Percentiles rank a stretch among this genome's conserved stretches.
phyloP scores from a whole-genome alignment of 768 basidiomycete species.

The Pleurotus salmoneostramineus region DNA sequence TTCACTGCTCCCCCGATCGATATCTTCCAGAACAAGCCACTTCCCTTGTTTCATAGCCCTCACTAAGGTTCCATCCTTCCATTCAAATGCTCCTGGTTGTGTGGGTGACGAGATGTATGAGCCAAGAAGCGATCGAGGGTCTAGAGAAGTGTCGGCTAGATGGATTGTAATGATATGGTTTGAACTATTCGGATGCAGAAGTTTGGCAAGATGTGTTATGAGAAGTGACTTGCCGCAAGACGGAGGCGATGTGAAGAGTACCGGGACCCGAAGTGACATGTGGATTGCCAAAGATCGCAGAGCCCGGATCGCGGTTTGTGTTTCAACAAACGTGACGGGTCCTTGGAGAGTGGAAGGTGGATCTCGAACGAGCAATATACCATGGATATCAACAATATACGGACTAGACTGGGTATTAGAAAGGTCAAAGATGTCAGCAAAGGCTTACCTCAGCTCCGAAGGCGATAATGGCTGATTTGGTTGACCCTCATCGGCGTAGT shows the following conservation, averaged over 20 bases:
- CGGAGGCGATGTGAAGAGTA: conserved; percentile 79
- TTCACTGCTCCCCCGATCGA: conserved; percentile 88
- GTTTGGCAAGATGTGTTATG: conserved; percentile 68
- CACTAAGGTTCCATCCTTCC: conserved; percentile 92
- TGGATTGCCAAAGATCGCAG: conserved; percentile 62
- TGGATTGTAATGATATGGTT: conserved; percentile 84
- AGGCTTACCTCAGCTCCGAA: conserved; percentile 52
- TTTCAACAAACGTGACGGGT: conserved; percentile 51
- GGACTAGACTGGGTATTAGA: conserved; percentile 33
- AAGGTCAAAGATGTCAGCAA: conserved; percentile 9
- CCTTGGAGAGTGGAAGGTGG: conserved; percentile 13
- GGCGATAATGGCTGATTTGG: conserved; percentile 28
- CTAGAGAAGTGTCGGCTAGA: conserved; percentile 92
- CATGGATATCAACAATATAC: conserved; percentile 57
- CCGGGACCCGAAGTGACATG: conserved; percentile 67
- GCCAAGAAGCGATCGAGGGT: conserved; percentile 89
- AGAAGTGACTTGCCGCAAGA: conserved; percentile 87
- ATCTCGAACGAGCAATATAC: conserved; percentile 59
- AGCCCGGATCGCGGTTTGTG: conserved; percentile 53
- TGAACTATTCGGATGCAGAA: conserved; percentile 52
- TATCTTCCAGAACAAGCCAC: conserved; percentile 92
- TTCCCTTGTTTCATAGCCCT: conserved; percentile 86
- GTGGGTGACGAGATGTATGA: conserved; percentile 87
- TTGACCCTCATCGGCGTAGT: conserved; percentile 32
- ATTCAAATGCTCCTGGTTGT: conserved; percentile 86